Conservation (phyloP, 73 alveolate species). For the Stentor roeselii region DNA sequence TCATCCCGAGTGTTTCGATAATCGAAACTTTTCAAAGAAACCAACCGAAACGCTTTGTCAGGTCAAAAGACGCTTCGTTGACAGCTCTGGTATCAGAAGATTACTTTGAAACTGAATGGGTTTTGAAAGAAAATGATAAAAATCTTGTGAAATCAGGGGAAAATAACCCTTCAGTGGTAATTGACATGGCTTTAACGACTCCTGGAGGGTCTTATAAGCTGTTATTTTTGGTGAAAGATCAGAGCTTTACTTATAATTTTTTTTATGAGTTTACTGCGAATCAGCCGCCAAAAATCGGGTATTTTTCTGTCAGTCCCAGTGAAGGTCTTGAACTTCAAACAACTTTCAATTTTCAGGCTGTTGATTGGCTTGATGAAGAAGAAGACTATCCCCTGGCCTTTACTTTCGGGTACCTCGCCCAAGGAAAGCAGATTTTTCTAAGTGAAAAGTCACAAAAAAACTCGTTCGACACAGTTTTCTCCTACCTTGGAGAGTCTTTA, state of each 20-base stretch:
- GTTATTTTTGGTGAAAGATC: neutral
- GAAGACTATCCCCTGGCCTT: neutral
- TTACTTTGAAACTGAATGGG: too few relatives aligned
- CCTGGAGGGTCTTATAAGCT: neutral
- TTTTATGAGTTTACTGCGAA: neutral
- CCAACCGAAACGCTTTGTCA: too few relatives aligned
- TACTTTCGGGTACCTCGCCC: neutral
- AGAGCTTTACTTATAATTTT: neutral
- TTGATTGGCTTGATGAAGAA: neutral
- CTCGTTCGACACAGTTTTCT: neutral
- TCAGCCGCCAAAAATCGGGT: neutral
- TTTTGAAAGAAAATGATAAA: too few relatives aligned
- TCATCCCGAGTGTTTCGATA: too few relatives aligned
- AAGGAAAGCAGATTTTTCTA: neutral
- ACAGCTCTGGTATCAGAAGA: too few relatives aligned
- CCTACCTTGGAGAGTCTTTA: neutral
- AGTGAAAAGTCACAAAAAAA: neutral
- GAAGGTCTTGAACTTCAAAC: neutral
- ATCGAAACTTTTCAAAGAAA: too few relatives aligned
- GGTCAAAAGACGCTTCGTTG: too few relatives aligned
- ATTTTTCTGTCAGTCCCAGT: neutral
- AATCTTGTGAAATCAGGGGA: too few relatives aligned
- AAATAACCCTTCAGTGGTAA: too few relatives aligned
- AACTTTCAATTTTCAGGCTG: neutral
- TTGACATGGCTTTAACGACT: too few relatives aligned